These are phyloP conservation scores for Cladosporium sp. DNA, from an alignment of 2,329 filamentous ascomycete genomes.

Conservation along the genomic window DNA sequence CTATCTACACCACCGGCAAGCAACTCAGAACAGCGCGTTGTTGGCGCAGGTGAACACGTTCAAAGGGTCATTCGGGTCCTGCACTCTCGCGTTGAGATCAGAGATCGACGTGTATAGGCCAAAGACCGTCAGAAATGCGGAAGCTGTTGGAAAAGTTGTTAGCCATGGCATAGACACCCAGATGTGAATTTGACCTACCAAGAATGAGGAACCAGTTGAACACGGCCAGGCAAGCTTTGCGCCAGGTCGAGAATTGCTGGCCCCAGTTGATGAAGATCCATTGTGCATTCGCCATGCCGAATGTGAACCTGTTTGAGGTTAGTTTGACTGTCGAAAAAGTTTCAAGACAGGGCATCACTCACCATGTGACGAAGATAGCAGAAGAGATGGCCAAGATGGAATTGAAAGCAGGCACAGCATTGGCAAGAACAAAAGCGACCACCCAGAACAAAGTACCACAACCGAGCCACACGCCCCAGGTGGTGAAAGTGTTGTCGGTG, in stretches of 20 bases:
- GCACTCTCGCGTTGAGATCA: background rate
- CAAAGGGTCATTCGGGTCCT: slow-evolving; percentile 5
- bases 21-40: slow-evolving; percentile 3
- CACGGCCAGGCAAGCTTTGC: background rate
- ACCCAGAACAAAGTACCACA: slow-evolving; percentile 7
- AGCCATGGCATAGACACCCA: background rate
- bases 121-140: background rate
- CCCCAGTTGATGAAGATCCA: slow-evolving; percentile 11
- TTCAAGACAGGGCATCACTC: background rate
- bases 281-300: slow-evolving; percentile 3
- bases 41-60: slow-evolving; percentile 5
- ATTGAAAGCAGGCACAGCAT: slow-evolving; percentile 7
- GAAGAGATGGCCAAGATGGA: slow-evolving; percentile 3
- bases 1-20: background rate
- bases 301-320: background rate
- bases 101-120: slow-evolving; percentile 7
- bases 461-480: slow-evolving; percentile 7
- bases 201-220: slow-evolving; percentile 11
- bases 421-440: background rate
- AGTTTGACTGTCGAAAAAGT: background rate
- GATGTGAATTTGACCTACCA: background rate
- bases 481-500: slow-evolving; percentile 7
- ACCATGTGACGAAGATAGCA: slow-evolving; percentile 1
- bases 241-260: slow-evolving; percentile 8
- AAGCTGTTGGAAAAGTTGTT: background rate